Evolutionary conservation across 257 asterid genomes (phyloP).

Genomic region (Nicotiana paniculata): DNA sequence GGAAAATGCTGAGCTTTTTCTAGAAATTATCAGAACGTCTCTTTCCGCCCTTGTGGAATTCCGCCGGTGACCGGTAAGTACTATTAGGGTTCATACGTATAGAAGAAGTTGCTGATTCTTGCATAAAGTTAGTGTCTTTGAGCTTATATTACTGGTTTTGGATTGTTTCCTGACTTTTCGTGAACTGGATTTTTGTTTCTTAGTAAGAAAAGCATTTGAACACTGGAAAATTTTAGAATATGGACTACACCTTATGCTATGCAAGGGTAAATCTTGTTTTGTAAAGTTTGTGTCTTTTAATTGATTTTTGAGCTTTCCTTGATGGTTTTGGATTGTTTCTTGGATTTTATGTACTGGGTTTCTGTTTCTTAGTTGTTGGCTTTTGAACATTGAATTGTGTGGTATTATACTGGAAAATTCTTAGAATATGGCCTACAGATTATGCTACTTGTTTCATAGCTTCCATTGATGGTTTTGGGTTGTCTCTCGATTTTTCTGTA

Average conservation of each 20-base stretch:
- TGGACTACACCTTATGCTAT: background rate
- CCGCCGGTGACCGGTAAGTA: background rate
- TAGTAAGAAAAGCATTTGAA: background rate
- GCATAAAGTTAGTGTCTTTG: background rate
- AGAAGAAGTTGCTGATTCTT: background rate
- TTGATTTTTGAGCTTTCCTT: no score
- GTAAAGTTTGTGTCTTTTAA: no score
- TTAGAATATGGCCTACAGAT: background rate
- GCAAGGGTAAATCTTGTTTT: background rate
- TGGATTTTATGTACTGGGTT: background rate
- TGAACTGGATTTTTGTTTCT: background rate
- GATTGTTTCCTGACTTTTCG: background rate
- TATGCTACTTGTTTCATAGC: background rate
- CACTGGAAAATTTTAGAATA: background rate
- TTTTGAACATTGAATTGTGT: background rate
- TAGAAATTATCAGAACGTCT: no score
- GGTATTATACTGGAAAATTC: background rate
- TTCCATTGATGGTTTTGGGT: background rate
- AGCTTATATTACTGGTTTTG: background rate
- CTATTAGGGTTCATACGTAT: background rate
- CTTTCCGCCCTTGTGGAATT: background rate
- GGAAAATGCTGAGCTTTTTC: no score
- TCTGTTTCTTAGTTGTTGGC: background rate
- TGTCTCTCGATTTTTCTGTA: background rate
- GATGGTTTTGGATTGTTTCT: background rate